Evolutionary conservation across 2,329 filamentous ascomycete species (phyloP).

Genomic region (Chaetomium sp.): DNA sequence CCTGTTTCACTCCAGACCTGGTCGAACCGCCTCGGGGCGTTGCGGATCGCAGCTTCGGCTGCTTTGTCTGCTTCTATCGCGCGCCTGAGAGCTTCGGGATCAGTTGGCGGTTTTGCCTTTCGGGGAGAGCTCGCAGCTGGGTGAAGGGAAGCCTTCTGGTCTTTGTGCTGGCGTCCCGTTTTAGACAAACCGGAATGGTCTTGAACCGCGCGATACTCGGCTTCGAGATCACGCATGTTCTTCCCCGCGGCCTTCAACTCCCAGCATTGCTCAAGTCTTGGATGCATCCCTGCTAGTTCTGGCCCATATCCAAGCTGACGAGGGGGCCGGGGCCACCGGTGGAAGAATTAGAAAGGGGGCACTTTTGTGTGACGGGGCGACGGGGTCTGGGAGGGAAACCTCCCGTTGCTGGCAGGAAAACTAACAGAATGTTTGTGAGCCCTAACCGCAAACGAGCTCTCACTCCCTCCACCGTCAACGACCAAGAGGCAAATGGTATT

Average conservation of each 20-base stretch:
- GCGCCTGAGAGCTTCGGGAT: conserved; percentile 2
- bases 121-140: background rate
- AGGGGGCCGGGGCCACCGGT: background rate
- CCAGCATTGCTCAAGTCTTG: conserved; percentile 7
- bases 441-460: background rate
- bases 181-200: background rate
- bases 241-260: conserved; percentile 13
- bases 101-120: background rate
- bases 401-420: background rate
- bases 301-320: background rate
- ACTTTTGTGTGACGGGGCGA: background rate
- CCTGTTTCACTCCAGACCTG: background rate
- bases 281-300: conserved; percentile 3
- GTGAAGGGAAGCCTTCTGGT: background rate
- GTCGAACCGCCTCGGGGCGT: background rate
- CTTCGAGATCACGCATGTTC: background rate
- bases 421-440: background rate
- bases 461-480: background rate
- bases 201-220: conserved; percentile 10
- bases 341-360: no score
- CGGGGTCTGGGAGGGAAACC: background rate
- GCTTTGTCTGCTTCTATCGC: background rate
- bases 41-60: background rate
- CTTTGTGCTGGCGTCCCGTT: background rate
- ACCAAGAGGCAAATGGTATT: background rate